Conservation (phyloP, 805 yeast genomes). For the Starmerella powellii region DNA sequence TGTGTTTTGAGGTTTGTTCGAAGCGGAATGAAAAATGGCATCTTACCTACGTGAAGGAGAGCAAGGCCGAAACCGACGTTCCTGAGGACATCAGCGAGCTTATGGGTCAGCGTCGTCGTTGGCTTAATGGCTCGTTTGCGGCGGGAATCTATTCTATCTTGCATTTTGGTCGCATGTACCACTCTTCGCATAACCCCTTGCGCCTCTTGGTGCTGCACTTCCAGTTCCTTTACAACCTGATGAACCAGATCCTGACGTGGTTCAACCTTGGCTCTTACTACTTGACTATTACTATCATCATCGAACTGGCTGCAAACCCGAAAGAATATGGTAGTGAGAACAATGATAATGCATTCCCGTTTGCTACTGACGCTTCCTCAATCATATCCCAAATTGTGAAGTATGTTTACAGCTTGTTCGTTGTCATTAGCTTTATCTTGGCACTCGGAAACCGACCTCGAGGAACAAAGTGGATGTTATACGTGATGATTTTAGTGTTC, state of each 20-base stretch:
- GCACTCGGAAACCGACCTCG: conserved; percentile 56
- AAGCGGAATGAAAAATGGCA: conserved; percentile 49
- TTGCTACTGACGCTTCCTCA: conserved; percentile 26
- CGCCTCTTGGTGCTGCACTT: conserved; percentile 43
- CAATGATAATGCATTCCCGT: conserved; percentile 33
- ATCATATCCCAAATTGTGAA: conserved; percentile 41
- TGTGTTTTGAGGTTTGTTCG: conserved; percentile 53
- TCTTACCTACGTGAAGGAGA: conserved; percentile 48
- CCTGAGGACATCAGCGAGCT: conserved; percentile 53
- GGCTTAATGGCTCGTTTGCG: conserved; percentile 61
- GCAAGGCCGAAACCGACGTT: conserved; percentile 58
- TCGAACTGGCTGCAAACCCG: conserved; percentile 36
- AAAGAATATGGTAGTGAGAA: conserved; percentile 34
- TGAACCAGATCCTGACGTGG: conserved; percentile 48
- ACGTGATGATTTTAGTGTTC: conserved; percentile 42
- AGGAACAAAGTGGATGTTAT: conserved; percentile 45
- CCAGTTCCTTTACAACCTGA: conserved; percentile 44
- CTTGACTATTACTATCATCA: conserved; percentile 50
- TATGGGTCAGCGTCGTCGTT: conserved; percentile 51
- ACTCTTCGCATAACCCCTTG: conserved; percentile 40
- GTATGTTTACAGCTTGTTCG: conserved; percentile 45
- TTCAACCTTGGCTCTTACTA: conserved; percentile 52
- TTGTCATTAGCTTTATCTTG: conserved; percentile 47
- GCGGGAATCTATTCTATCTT: conserved; percentile 45
- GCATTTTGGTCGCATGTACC: conserved; percentile 45